Evolutionary conservation across 2,329 filamentous ascomycete genomes (phyloP).

Genomic region (Ophiostoma australiae): DNA sequence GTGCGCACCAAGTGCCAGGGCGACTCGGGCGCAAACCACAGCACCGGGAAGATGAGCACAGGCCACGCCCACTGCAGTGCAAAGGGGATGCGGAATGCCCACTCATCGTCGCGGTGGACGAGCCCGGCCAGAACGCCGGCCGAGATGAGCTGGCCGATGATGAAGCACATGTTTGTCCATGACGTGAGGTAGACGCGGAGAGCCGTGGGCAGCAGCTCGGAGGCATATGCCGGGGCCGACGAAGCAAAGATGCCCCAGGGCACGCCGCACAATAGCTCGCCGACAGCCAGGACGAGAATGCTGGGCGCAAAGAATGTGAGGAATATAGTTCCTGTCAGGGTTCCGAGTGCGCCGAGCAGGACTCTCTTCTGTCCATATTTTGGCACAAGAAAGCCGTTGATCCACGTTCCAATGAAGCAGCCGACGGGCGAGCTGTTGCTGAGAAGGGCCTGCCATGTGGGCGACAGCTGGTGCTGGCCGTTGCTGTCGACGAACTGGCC

Average conservation of each 20-base stretch:
- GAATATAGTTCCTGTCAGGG: slow-evolving; percentile 42
- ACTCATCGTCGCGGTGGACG: slow-evolving; percentile 35
- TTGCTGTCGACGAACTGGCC: slow-evolving; percentile 32
- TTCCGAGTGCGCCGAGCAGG: slow-evolving; percentile 40
- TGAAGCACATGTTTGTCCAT: slow-evolving; percentile 46
- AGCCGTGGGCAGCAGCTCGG: slow-evolving; percentile 35
- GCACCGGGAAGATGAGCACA: slow-evolving; percentile 29
- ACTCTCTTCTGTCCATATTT: slow-evolving; percentile 42
- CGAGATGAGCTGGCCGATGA: slow-evolving; percentile 37
- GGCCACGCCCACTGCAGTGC: not conserved
- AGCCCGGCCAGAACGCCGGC: slow-evolving; percentile 40
- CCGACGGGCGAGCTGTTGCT: slow-evolving; percentile 39
- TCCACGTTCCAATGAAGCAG: slow-evolving; percentile 45
- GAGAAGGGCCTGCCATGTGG: slow-evolving; percentile 48
- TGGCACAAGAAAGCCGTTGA: slow-evolving; percentile 46
- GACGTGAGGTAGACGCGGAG: slow-evolving; percentile 40
- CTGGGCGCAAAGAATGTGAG: slow-evolving; percentile 44
- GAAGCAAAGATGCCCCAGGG: slow-evolving; percentile 34
- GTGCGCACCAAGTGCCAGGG: slow-evolving; percentile 45
- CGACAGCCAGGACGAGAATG: slow-evolving; percentile 38
- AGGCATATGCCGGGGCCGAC: slow-evolving; percentile 39
- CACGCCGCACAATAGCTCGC: slow-evolving; percentile 44
- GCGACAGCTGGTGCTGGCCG: slow-evolving; percentile 39
- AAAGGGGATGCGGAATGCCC: slow-evolving; percentile 38
- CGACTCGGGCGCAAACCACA: slow-evolving; percentile 43